These are phyloP conservation scores for Phytophthora hybrid DNA, from an alignment of 352 stramenopile genomes.

Conservation along the genomic window DNA sequence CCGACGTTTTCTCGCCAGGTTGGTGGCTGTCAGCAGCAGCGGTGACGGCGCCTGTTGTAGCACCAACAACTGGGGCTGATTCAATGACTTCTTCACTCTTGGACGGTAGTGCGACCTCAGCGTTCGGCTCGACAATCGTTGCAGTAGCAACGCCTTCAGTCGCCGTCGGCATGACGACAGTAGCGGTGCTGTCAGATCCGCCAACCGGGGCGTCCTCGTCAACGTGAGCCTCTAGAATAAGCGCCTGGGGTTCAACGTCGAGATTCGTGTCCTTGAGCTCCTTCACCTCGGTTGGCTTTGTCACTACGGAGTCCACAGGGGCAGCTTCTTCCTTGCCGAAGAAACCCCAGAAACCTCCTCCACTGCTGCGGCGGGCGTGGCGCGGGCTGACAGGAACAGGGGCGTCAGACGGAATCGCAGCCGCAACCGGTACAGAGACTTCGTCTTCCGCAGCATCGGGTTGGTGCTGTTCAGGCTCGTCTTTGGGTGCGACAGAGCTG, in stretches of 20 bases:
- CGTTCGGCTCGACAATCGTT: not conserved
- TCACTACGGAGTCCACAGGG: not conserved
- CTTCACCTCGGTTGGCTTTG: not conserved
- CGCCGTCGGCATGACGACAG: not conserved
- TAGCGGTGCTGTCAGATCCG: not conserved
- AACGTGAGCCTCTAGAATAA: not conserved
- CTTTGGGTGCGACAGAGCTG: not conserved
- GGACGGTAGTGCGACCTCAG: not conserved
- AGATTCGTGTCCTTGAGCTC: not conserved
- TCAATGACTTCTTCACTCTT: not conserved
- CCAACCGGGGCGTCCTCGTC: not conserved
- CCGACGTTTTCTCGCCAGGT: not conserved
- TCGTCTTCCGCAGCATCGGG: not conserved
- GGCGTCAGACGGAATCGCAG: not conserved
- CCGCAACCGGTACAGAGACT: not conserved
- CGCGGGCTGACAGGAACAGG: constrained; percentile 4
- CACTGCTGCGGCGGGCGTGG: constrained; percentile 10
- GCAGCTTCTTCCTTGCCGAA: constrained; percentile 17
- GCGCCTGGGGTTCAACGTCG: not conserved
- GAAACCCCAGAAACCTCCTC: constrained; percentile 40
- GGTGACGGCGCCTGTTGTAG: not conserved
- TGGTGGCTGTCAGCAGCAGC: not conserved
- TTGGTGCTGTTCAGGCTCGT: not conserved
- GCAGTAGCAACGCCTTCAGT: not conserved
- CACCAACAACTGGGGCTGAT: not conserved